phyloP scores from a whole-genome alignment of 179 eudicot genomes.

The Actinidia polygama region DNA sequence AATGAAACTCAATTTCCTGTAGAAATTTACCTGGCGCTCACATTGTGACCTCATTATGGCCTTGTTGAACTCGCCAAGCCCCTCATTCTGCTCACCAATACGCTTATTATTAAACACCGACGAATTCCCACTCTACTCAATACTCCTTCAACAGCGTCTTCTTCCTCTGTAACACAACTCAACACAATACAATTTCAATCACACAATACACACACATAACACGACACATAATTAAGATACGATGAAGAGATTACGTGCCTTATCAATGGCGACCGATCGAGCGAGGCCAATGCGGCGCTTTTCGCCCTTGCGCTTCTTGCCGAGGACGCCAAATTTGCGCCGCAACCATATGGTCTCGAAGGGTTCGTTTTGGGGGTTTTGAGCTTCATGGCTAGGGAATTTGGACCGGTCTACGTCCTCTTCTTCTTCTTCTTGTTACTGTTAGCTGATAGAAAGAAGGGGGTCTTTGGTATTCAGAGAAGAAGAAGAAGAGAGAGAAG shows the following conservation, averaged over 20 bases:
- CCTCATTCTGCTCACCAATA: constrained; percentile 81
- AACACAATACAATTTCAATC: constrained; percentile 21
- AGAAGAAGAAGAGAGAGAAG: no score
- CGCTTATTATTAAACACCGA: constrained; percentile 85
- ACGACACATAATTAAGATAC: not conserved
- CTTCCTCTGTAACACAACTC: constrained; percentile 59
- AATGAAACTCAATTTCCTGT: not conserved
- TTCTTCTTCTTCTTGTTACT: constrained; percentile 43
- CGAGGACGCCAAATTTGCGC: constrained; percentile 79
- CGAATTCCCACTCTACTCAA: constrained; percentile 75
- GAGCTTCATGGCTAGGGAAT: constrained; percentile 57
- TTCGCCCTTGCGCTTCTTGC: constrained; percentile 87
- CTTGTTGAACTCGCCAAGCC: constrained; percentile 85
- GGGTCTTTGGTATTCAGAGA: no score
- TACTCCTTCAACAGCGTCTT: constrained; percentile 88
- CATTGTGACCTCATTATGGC: constrained; percentile 90
- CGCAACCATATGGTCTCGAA: constrained; percentile 93
- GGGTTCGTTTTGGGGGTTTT: constrained; percentile 63
- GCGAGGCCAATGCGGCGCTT: constrained; percentile 82
- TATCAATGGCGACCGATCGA: constrained; percentile 74
- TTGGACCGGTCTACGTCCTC: constrained; percentile 41
- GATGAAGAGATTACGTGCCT: constrained; percentile 36
- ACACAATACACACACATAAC: not conserved
- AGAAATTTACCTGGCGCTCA: constrained; percentile 60
- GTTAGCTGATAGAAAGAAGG: no score